Percentiles rank a stretch among this genome's conserved stretches.
These are phyloP conservation scores for Annulohypoxylon nitens DNA, from an alignment of 495 filamentous ascomycete genomes.

Conservation along the genomic window DNA sequence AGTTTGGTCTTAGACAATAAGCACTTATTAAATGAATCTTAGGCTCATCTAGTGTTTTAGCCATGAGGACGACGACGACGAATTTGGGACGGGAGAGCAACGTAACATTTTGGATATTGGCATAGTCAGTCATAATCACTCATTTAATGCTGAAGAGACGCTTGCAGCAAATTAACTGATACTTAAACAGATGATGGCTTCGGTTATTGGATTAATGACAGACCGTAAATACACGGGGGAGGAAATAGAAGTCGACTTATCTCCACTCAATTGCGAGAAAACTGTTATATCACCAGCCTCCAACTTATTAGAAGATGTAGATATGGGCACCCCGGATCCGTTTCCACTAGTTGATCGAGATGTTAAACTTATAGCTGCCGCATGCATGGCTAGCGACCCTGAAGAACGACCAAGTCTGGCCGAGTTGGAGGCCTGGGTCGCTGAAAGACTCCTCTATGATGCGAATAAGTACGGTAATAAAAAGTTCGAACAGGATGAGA, in stretches of 20 bases:
- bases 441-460: not conserved
- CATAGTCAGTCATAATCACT: conserved; percentile 8
- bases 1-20: not conserved
- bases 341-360: not conserved
- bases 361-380: conserved; percentile 6
- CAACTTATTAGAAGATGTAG: conserved; percentile 12
- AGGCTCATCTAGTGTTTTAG: not conserved
- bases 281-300: conserved; percentile 8
- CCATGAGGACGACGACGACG: not conserved
- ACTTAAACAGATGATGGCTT: conserved; percentile 16
- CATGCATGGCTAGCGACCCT: conserved; percentile 17
- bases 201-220: not conserved
- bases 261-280: not conserved
- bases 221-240: conserved; percentile 14
- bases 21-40: not conserved
- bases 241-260: conserved; percentile 23
- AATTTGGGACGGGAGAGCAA: conserved; percentile 1
- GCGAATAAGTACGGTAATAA: not conserved
- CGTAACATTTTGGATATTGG: conserved; percentile 20
- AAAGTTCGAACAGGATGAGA: not conserved
- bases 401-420: not conserved
- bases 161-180: not conserved
- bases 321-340: conserved; percentile 6
- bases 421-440: conserved; percentile 2
- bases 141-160: not conserved